Evolutionary conservation across 2,329 filamentous ascomycete genomes (phyloP), one percentile per base, ranked within the genome.

Genomic region (Clonostachys rosea): DNA sequence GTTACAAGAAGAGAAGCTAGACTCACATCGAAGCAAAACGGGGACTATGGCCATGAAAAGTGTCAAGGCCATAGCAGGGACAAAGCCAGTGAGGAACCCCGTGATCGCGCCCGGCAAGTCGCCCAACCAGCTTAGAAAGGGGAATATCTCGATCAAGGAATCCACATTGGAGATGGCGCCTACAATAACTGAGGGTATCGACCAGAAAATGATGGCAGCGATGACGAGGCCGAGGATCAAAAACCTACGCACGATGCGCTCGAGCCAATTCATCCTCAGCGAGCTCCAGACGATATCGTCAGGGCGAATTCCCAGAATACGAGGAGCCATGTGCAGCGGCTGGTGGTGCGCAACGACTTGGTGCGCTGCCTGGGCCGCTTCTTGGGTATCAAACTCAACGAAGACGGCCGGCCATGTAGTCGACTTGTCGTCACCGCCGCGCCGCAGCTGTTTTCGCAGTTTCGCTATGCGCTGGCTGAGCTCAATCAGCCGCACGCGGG

Each of bases 271-370:
- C 58, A 97, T 86, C 35, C 81, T 80, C 42, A 99, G 73, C 47
- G 92, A 90, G 35, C 75, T 79, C 94, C 94, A 99, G 57, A 97
- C 84, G 20, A 99, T 77, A 60, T 97, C 91, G 14, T 75, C 73
- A 0, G 92, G 92, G 18, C 83, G 82, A 46, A 96, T 76, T 14
- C 92, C 92, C 46, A 95, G 87, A 58, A 88, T 89, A 20, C 90
- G 84, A 30, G 90, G 90, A 5, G 87, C 79, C 84, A 99, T 91
- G 61, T 92, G 89, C 36, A 95, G 73, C 34, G 89, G 86, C 49
- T 89, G 84, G 66, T 96, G 91, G 65, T 96, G 91, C 4, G 91
- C 84, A 9, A 97, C 76, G 20, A 87, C 84, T 65, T 99, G 94
- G 63, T 83, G 92, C 13, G 92, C 92, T 46, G 81, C 78, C 66